These are phyloP conservation scores for Herpetospermum pedunculosum DNA, from an alignment of 306 rosid species.

Conservation along the genomic window DNA sequence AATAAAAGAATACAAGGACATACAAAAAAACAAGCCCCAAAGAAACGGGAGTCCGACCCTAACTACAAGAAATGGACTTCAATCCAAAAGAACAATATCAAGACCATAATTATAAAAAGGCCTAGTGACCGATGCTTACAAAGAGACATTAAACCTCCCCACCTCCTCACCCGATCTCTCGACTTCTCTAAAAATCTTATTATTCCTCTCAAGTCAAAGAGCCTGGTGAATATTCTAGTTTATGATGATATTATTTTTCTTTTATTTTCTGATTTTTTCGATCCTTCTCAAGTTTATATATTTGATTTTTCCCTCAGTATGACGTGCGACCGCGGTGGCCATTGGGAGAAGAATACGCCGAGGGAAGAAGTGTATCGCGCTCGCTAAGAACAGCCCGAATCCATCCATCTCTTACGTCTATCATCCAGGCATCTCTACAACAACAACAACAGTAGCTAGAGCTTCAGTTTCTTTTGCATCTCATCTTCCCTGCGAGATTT, in stretches of 20 bases:
- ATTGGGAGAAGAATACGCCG: conserved; percentile 69
- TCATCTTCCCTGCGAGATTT: background rate
- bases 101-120: no score
- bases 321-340: conserved; percentile 98
- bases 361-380: conserved; percentile 78
- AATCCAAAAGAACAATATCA: no score
- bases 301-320: conserved; percentile 27
- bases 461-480: conserved; percentile 7
- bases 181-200: no score
- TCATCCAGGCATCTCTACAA: conserved; percentile 59
- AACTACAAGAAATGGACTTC: no score
- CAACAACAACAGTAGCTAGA: conserved; percentile 26
- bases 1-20: no score
- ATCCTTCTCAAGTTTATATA: background rate
- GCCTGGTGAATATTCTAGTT: background rate
- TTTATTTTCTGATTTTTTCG: background rate
- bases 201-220: no score
- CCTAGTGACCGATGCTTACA: no score
- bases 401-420: conserved; percentile 86
- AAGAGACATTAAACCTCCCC: no score
- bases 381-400: conserved; percentile 66
- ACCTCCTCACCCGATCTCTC: no score
- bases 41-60: no score
- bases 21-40: no score
- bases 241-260: background rate